Evolutionary conservation across 2,329 filamentous ascomycete species (phyloP).

Genomic region (Botrytis sinoallii): DNA sequence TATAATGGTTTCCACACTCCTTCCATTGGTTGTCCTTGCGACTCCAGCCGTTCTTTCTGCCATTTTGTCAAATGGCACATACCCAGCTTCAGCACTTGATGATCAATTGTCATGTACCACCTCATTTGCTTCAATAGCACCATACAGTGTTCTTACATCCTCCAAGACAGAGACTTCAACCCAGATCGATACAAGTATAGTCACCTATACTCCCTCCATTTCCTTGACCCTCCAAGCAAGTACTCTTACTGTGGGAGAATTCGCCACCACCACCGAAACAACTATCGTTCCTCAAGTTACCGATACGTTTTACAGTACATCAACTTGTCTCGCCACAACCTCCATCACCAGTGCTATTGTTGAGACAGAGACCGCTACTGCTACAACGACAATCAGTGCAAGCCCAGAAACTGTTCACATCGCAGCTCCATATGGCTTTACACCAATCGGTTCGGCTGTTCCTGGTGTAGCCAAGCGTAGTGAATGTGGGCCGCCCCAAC

Average conservation of each 20-base stretch:
- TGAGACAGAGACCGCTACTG: neutral
- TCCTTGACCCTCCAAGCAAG: neutral
- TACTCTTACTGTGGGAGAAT: neutral
- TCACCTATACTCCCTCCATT: neutral
- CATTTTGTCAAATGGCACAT: constrained; percentile 3
- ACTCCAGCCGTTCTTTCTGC: constrained; percentile 2
- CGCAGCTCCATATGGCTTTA: neutral
- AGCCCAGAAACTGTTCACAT: neutral
- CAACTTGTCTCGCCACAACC: neutral
- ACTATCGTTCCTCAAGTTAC: neutral
- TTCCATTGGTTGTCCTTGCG: constrained; percentile 1
- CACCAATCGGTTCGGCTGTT: neutral
- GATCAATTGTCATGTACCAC: constrained; percentile 1
- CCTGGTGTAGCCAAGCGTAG: neutral
- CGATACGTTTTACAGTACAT: neutral
- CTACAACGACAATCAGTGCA: neutral
- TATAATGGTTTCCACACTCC: constrained; percentile 1
- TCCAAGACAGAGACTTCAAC: neutral
- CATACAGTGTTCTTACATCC: neutral
- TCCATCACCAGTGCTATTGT: neutral
- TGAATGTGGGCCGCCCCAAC: neutral
- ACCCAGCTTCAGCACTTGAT: neutral
- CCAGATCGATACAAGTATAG: neutral
- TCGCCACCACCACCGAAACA: neutral
- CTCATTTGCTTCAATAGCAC: neutral